Base-by-base conservation (phyloP, 2,329 filamentous ascomycete genomes). In the Pestalotiopsis fici region DNA sequence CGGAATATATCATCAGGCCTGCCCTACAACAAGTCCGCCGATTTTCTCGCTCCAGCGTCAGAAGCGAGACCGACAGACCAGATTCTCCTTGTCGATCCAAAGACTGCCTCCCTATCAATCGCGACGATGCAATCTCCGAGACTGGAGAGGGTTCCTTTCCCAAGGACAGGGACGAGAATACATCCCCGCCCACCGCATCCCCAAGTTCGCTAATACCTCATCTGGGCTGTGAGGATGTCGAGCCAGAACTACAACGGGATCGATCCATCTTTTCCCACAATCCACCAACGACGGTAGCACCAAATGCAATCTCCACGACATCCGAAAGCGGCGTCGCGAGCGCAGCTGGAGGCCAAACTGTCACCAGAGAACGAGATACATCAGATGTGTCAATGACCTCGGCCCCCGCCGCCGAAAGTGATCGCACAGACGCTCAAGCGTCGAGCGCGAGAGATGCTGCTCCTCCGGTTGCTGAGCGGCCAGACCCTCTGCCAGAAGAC, bases 1-100 rank as follows among this genome's bases (percentile, higher is more conserved):
- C 88, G 74, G 87, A 90, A 69, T 90, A 90, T 76, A 80, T 91
- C 73, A 88, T 91, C 78, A 90, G 90, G 69, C 88, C 89, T 67
- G 88, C 91, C 73, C 79, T 91, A 72, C 87, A 88, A 76, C 88
- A 91, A 79, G 89, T 88, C 73, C 87, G 88, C 69, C 87, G 88
- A 70, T 87, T 91, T 74, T 90, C 89, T 57, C 74, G 72, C 60
- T 75, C 74, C 37, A 73, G 75, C 64, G 76, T 79, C 69, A 72
- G 75, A 68, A 68, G 77, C 72, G 78, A 69, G 71, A 71, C 70
- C 70, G 75, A 77, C 23, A 77, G 70, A 69, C 72, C 74, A 75
- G 75, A 70, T 79, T 78, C 71, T 75, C 78, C 70, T 71, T 75
- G 23, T 59, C 72, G 35, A 64, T 75, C 65, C 23, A 69, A 54